Percentiles rank a stretch among this genome's conserved stretches.
Evolutionary conservation across 2,329 filamentous ascomycete species (phyloP).

Genomic region (Ophiocordyceps camponoti-rufipedis): DNA sequence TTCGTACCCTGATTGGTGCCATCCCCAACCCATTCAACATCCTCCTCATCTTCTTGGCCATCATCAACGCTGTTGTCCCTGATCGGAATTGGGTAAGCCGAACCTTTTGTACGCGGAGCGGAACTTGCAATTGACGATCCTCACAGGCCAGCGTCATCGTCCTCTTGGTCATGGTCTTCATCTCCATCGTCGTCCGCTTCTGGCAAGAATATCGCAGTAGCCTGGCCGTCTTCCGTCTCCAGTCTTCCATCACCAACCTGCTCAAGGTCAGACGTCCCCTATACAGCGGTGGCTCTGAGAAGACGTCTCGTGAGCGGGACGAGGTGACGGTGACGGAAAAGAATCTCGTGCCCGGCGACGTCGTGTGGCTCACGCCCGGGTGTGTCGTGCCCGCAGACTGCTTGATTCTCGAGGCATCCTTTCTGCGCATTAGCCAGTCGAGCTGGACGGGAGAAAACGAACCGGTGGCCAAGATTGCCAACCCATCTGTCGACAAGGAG

Average conservation of each 20-base stretch:
- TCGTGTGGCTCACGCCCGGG: constrained; percentile 7
- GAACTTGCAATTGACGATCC: background rate
- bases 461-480: constrained; percentile 8
- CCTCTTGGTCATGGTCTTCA: constrained; percentile 9
- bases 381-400: constrained; percentile 11
- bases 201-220: constrained; percentile 12
- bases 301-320: background rate
- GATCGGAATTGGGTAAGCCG: constrained; percentile 4
- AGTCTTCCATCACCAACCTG: constrained; percentile 8
- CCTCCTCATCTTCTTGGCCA: constrained; percentile 8
- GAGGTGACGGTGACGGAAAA: constrained; percentile 3
- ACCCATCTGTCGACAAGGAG: constrained; percentile 5
- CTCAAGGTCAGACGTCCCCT: constrained; percentile 6
- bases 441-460: constrained; percentile 12
- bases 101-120: background rate
- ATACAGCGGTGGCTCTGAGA: background rate
- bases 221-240: constrained; percentile 8
- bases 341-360: constrained; percentile 9
- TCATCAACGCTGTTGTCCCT: constrained; percentile 8
- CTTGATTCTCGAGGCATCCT: constrained; percentile 9
- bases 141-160: constrained; percentile 6
- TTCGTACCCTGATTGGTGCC: constrained; percentile 8
- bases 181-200: constrained; percentile 10
- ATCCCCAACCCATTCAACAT: constrained; percentile 11
- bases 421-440: constrained; percentile 11